Evolutionary conservation across 2,329 filamentous ascomycete genomes (phyloP).

Genomic region (Colletotrichum abscissum): DNA sequence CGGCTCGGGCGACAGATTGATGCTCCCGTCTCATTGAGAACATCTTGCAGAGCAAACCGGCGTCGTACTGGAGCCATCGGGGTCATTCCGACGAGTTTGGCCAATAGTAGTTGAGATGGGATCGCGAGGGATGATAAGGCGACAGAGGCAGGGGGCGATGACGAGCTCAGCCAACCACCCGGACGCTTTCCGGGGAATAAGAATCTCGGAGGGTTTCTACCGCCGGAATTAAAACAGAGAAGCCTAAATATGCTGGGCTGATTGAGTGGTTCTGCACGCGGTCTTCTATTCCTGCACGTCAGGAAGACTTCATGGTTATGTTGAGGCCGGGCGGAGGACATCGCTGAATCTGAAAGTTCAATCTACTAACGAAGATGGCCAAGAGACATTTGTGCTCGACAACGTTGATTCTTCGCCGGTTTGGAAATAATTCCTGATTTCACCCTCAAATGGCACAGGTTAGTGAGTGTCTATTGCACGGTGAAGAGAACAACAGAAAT

Average conservation of each 20-base stretch:
- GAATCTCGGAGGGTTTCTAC: neutral
- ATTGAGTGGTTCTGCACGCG: no score
- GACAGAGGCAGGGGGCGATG: conserved; percentile 28
- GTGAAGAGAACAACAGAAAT: no score
- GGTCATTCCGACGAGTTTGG: neutral
- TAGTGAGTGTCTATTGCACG: no score
- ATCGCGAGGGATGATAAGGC: conserved; percentile 22
- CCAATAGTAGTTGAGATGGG: conserved; percentile 5
- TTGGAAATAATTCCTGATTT: no score
- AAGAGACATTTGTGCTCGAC: no score
- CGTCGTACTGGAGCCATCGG: neutral
- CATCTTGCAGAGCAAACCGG: neutral
- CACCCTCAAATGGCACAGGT: no score
- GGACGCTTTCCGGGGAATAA: neutral
- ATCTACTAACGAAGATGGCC: fast-evolving
- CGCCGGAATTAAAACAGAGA: neutral
- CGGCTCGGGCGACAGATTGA: neutral
- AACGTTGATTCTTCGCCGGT: neutral
- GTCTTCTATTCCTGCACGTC: no score
- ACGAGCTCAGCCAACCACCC: conserved; percentile 9
- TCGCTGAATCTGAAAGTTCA: no score
- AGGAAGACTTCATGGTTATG: no score
- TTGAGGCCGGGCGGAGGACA: no score
- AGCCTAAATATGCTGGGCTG: no score
- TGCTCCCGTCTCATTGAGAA: neutral